These are phyloP conservation scores for Elaeis oleifera DNA, from an alignment of 202 grass and related monocot species.

Conservation along the genomic window DNA sequence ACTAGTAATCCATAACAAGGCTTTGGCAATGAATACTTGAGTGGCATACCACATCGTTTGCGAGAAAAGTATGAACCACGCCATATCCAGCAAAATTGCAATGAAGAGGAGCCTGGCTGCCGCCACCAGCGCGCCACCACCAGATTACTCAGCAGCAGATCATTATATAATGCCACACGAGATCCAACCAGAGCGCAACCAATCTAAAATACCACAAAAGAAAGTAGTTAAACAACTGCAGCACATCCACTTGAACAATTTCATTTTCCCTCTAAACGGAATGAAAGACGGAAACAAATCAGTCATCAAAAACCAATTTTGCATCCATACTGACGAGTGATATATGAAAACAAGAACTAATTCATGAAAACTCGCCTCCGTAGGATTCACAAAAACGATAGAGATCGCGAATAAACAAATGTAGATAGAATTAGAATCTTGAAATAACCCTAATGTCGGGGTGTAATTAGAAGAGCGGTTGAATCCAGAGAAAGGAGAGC, in stretches of 20 bases:
- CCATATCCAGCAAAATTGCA: slow-evolving; percentile 66
- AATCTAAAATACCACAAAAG: slow-evolving; percentile 36
- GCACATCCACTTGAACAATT: background rate
- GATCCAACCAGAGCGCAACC: slow-evolving; percentile 88
- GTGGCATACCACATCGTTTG: slow-evolving; percentile 64
- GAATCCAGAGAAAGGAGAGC: no score
- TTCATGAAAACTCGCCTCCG: no score
- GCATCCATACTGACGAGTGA: no score
- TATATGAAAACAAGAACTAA: no score
- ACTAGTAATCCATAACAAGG: background rate
- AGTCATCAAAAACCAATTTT: no score
- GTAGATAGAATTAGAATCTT: no score
- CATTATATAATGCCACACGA: slow-evolving; percentile 79
- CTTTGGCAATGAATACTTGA: slow-evolving; percentile 1
- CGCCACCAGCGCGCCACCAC: slow-evolving; percentile 44
- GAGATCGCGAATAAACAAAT: no score
- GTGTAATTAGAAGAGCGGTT: no score
- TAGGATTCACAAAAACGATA: no score
- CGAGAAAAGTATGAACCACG: slow-evolving; percentile 99
- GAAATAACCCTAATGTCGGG: no score
- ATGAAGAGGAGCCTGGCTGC: slow-evolving; percentile 54
- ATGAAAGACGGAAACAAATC: no score
- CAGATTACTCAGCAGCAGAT: slow-evolving; percentile 88
- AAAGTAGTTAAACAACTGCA: slow-evolving; percentile 9
- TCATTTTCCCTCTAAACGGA: background rate